phyloP scores from a whole-genome alignment of 805 yeast genomes.

The Yamadazyma nakazawae region DNA sequence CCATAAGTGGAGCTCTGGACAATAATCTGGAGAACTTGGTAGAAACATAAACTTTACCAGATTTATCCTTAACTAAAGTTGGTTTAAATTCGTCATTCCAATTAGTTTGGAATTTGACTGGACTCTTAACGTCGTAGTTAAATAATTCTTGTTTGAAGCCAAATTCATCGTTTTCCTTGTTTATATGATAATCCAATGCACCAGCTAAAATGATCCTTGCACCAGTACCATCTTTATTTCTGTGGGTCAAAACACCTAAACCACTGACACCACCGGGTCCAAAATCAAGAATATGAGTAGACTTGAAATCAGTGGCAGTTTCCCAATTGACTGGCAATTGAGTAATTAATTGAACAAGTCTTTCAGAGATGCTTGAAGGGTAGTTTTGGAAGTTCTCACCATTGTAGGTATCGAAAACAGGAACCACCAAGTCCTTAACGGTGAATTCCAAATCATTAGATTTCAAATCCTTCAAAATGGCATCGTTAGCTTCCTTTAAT shows the following conservation, averaged over 20 bases:
- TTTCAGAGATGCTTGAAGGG: constrained; percentile 49
- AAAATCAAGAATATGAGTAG: constrained; percentile 91
- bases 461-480: constrained; percentile 61
- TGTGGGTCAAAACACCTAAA: constrained; percentile 90
- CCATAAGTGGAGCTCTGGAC: constrained; percentile 94
- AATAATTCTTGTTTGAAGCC: constrained; percentile 96
- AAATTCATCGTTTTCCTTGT: constrained; percentile 69
- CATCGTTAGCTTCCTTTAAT: constrained; percentile 65
- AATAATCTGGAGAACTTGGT: constrained; percentile 90
- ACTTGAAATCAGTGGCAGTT: constrained; percentile 69
- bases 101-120: constrained; percentile 79
- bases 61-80: constrained; percentile 67
- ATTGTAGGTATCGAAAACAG: constrained; percentile 86
- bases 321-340: constrained; percentile 95
- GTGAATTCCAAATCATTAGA: constrained; percentile 56
- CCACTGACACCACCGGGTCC: constrained; percentile 99
- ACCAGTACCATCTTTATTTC: constrained; percentile 99
- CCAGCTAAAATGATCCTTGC: constrained; percentile 93
- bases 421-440: constrained; percentile 60
- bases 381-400: constrained; percentile 72
- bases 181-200: constrained; percentile 56
- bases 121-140: constrained; percentile 52
- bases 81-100: constrained; percentile 92
- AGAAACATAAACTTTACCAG: constrained; percentile 79
- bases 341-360: constrained; percentile 81